These are phyloP conservation scores for Capronia epimyces DNA, from an alignment of 2,329 filamentous ascomycete genomes.

Conservation along the genomic window DNA sequence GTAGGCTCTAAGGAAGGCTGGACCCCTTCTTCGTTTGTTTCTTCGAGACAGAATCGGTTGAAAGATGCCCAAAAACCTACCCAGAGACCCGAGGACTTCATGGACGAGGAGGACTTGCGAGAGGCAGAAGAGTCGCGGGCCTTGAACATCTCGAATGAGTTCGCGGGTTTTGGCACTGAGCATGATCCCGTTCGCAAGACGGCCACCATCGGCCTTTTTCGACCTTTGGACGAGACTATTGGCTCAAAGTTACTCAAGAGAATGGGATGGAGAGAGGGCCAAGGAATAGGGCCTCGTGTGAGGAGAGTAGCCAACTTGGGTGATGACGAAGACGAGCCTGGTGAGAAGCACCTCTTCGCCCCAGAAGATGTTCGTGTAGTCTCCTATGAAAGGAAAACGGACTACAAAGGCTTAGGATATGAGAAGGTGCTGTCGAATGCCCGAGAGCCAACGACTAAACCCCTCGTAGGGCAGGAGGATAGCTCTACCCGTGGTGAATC, in stretches of 20 bases:
- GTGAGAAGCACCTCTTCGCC: slow-evolving; percentile 68
- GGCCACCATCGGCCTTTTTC: slow-evolving; percentile 66
- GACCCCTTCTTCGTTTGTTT: slow-evolving; percentile 87
- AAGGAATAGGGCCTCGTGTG: slow-evolving; percentile 85
- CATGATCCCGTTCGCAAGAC: slow-evolving; percentile 50
- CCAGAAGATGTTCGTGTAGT: slow-evolving; percentile 71
- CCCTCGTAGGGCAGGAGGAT: not conserved
- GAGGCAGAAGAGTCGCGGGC: slow-evolving; percentile 74
- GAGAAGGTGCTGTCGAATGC: slow-evolving; percentile 38
- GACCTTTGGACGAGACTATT: slow-evolving; percentile 71
- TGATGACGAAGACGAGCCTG: slow-evolving; percentile 36
- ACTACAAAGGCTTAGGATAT: slow-evolving; percentile 45
- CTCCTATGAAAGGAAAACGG: slow-evolving; percentile 41
- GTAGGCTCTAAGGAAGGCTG: slow-evolving; percentile 98
- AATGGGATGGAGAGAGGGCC: slow-evolving; percentile 95
- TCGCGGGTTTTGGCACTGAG: slow-evolving; percentile 68
- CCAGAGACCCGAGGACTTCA: slow-evolving; percentile 80
- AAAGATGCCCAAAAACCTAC: slow-evolving; percentile 55
- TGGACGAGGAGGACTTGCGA: slow-evolving; percentile 94
- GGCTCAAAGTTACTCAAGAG: slow-evolving; percentile 76
- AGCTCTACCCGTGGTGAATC: slow-evolving; percentile 17
- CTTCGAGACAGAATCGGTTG: slow-evolving; percentile 72
- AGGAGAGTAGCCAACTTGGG: slow-evolving; percentile 64
- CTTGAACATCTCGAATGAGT: slow-evolving; percentile 66
- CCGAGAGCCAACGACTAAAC: slow-evolving; percentile 9